phyloP scores from a whole-genome alignment of 768 basidiomycete species.

The Boletus sensibilis region DNA sequence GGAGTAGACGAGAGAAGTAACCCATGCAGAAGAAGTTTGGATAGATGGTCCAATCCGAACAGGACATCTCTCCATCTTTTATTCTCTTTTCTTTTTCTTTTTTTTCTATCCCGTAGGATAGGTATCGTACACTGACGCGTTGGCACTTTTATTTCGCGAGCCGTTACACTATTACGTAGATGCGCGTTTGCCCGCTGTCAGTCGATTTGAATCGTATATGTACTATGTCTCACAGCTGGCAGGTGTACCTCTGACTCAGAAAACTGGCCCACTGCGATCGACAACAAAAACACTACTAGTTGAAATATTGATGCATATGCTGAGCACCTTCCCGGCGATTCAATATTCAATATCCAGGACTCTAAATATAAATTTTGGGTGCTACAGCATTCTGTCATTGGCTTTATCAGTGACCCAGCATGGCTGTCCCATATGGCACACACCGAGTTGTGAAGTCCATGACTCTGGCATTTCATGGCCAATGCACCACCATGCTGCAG shows the following conservation, averaged over 20 bases:
- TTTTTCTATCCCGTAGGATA: background rate
- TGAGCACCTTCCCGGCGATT: too few relatives aligned
- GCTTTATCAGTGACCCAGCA: too few relatives aligned
- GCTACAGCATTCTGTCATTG: too few relatives aligned
- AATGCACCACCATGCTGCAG: too few relatives aligned
- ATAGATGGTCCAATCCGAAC: background rate
- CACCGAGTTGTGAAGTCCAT: too few relatives aligned
- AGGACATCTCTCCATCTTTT: background rate
- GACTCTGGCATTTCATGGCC: too few relatives aligned
- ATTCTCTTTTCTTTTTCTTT: background rate
- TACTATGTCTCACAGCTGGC: background rate
- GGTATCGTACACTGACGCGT: constrained; percentile 1
- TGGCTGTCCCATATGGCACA: too few relatives aligned
- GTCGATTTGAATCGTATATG: background rate
- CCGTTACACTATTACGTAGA: background rate
- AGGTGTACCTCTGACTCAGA: background rate
- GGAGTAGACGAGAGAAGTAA: constrained; percentile 31
- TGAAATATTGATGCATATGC: too few relatives aligned
- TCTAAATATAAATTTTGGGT: too few relatives aligned
- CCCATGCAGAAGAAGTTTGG: background rate
- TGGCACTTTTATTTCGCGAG: background rate
- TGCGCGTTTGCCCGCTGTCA: background rate
- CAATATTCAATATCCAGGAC: too few relatives aligned
- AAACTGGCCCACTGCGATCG: background rate
- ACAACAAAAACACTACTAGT: background rate